Conservation (phyloP, 495 filamentous ascomycete genomes). For the Penicillium odoratum region DNA sequence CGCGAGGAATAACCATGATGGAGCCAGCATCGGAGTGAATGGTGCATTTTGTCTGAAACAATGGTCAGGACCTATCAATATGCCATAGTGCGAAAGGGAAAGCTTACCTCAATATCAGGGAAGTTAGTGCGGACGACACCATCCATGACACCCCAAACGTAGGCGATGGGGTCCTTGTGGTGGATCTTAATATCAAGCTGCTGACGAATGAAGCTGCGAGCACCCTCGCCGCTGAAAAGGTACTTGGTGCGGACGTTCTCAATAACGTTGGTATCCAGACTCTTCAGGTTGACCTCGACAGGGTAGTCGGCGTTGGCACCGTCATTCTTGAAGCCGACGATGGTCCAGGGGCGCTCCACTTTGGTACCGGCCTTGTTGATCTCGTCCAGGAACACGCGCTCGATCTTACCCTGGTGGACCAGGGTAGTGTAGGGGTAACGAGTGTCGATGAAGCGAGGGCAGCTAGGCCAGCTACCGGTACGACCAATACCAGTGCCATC, state of each 20-base stretch:
- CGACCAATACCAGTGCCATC: constrained; percentile 55
- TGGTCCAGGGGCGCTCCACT: constrained; percentile 64
- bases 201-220: constrained; percentile 62
- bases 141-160: constrained; percentile 87
- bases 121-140: constrained; percentile 76
- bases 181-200: constrained; percentile 58
- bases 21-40: constrained; percentile 64
- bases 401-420: constrained; percentile 65
- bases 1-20: constrained; percentile 77
- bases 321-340: constrained; percentile 60
- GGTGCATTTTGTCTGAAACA: constrained; percentile 84
- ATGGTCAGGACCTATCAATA: constrained; percentile 19
- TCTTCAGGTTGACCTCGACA: constrained; percentile 69
- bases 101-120: constrained; percentile 70
- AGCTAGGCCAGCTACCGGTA: constrained; percentile 63
- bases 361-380: constrained; percentile 57
- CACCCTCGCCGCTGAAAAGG: constrained; percentile 64
- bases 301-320: constrained; percentile 56
- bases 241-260: constrained; percentile 67
- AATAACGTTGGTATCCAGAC: constrained; percentile 67
- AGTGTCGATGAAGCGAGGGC: constrained; percentile 65
- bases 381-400: constrained; percentile 63
- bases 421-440: constrained; percentile 66
- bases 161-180: constrained; percentile 63
- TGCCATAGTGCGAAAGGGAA: neutral